Percentiles rank a stretch among this genome's conserved stretches.
phyloP scores from a whole-genome alignment of 2,329 filamentous ascomycete genomes.

The Fusarium scirpi region DNA sequence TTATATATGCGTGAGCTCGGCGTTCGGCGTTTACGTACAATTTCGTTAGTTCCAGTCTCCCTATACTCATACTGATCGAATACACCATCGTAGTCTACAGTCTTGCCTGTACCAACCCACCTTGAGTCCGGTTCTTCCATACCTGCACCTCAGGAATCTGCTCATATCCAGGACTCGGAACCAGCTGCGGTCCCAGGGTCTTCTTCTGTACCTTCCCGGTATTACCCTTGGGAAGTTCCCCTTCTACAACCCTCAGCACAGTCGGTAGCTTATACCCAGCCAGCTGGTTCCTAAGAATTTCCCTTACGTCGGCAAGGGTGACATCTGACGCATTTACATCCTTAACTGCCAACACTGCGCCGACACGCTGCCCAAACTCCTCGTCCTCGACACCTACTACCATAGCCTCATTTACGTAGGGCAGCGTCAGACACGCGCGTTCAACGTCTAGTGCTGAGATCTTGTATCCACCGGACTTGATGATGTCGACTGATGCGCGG shows the following conservation, averaged over 20 bases:
- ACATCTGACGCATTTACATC: background rate
- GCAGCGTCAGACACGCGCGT: background rate
- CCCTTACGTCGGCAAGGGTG: background rate
- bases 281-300: background rate
- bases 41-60: background rate
- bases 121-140: background rate
- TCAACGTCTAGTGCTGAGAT: conserved; percentile 2
- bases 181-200: background rate
- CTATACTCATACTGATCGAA: background rate
- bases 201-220: background rate
- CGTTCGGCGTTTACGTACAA: too few species aligned
- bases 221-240: background rate
- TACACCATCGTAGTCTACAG: background rate
- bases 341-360: background rate
- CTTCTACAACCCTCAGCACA: background rate
- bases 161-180: background rate
- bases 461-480: background rate
- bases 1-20: too few species aligned
- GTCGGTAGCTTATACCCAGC: background rate
- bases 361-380: background rate
- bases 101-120: background rate
- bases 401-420: background rate
- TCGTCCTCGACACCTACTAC: background rate
- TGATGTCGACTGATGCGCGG: conserved; percentile 4
- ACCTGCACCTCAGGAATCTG: background rate